These are phyloP conservation scores for Angophora floribunda DNA, from an alignment of 345 rosid species.

Conservation along the genomic window DNA sequence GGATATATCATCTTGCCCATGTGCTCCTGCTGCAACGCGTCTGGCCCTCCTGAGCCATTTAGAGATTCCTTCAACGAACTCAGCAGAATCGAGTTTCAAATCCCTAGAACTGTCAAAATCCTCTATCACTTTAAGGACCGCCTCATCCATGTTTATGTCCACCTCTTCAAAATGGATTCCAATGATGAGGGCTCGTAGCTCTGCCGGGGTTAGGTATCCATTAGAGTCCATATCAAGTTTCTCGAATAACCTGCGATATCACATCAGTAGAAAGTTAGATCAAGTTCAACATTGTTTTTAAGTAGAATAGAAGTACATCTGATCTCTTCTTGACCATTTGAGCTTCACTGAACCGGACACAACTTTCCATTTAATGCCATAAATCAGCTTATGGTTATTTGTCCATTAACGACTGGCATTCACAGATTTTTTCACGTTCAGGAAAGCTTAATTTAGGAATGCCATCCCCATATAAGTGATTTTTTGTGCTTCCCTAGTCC, in stretches of 20 bases:
- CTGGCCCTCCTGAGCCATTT: conserved; percentile 32
- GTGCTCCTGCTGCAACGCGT: neutral
- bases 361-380: neutral
- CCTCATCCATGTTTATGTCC: conserved; percentile 24
- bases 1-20: neutral
- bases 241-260: conserved; percentile 20
- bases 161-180: conserved; percentile 36
- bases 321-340: neutral
- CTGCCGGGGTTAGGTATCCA: conserved; percentile 14
- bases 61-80: conserved; percentile 20
- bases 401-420: neutral
- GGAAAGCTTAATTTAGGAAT: neutral
- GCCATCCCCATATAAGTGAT: neutral
- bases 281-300: neutral
- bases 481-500: neutral
- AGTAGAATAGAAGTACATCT: neutral
- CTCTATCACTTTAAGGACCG: conserved; percentile 17
- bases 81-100: neutral
- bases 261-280: neutral
- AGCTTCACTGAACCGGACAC: neutral
- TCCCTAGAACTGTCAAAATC: conserved; percentile 30
- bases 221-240: conserved; percentile 25
- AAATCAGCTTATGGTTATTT: neutral
- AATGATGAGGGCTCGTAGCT: conserved; percentile 31
- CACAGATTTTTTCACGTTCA: neutral